A percentile compares a stretch with the other conserved stretches of the same genome.
phyloP scores from a whole-genome alignment of 495 filamentous ascomycete species.

The Alectoria sarmentosa region DNA sequence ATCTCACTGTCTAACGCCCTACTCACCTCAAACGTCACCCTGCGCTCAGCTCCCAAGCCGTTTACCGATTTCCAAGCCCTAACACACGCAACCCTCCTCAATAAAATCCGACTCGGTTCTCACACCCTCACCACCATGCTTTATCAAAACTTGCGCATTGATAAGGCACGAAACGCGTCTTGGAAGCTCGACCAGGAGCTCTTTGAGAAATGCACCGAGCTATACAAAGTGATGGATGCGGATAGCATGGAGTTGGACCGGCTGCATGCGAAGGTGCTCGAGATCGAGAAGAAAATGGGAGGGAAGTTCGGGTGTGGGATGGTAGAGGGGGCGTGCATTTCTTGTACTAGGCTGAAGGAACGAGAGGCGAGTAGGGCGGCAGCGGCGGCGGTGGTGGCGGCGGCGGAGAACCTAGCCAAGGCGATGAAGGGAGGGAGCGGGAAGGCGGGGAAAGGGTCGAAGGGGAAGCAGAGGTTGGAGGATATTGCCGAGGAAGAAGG shows the following conservation, averaged over 20 bases:
- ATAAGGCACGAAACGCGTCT: neutral
- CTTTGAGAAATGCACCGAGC: neutral
- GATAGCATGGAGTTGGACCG: neutral
- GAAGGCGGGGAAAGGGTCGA: neutral
- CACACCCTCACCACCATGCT: neutral
- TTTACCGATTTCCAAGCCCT: neutral
- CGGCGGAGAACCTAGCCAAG: neutral
- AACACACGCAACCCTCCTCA: neutral
- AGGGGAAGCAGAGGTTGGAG: neutral
- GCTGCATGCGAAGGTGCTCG: neutral
- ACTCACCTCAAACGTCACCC: neutral
- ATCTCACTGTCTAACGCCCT: neutral
- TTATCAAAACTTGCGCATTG: neutral
- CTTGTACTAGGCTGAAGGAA: neutral
- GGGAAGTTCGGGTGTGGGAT: neutral
- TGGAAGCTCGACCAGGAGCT: neutral
- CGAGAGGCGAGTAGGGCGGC: neutral
- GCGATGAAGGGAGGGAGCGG: neutral
- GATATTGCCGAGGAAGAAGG: neutral
- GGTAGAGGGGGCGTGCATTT: neutral
- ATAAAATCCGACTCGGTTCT: neutral
- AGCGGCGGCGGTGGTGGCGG: neutral
- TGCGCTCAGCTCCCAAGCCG: neutral
- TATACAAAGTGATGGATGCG: neutral
- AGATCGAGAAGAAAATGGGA: neutral